Conservation (phyloP, 2,329 filamentous ascomycete genomes). For the Arthrocladium fulminans region DNA sequence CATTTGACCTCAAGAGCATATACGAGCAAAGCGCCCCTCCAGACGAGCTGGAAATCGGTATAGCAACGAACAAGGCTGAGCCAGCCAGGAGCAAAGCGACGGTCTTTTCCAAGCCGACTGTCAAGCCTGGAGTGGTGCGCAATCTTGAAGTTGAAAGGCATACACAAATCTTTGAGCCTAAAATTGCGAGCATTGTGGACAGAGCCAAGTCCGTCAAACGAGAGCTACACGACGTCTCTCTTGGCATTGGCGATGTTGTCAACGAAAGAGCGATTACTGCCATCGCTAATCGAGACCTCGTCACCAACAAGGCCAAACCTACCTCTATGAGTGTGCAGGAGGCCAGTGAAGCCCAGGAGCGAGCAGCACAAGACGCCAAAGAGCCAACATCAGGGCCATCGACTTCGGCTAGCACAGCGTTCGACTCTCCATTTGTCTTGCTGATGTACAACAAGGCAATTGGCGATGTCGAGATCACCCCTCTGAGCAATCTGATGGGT, state of each 20-base stretch:
- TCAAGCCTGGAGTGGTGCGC: conserved; percentile 18
- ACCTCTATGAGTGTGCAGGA: not conserved
- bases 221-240: conserved; percentile 2
- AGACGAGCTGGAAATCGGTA: not conserved
- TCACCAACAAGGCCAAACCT: not conserved
- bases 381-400: not conserved
- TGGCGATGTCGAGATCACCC: conserved; percentile 15
- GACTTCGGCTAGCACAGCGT: not conserved
- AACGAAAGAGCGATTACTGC: conserved; percentile 4
- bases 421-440: conserved; percentile 15
- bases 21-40: conserved; percentile 17
- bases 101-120: conserved; percentile 10
- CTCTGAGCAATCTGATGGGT: conserved; percentile 12
- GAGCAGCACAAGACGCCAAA: not conserved
- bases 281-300: not conserved
- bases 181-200: conserved; percentile 16
- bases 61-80: too few relatives aligned
- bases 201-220: conserved; percentile 11
- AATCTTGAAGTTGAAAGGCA: conserved; percentile 18
- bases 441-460: conserved; percentile 13
- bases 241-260: conserved; percentile 4
- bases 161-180: conserved; percentile 18
- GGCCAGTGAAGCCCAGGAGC: not conserved
- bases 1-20: conserved; percentile 18
- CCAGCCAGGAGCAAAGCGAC: not conserved